Evolutionary conservation across 2,329 filamentous ascomycete genomes (phyloP), one percentile per base, ranked within the genome.

Genomic region (Microdochium nivale): DNA sequence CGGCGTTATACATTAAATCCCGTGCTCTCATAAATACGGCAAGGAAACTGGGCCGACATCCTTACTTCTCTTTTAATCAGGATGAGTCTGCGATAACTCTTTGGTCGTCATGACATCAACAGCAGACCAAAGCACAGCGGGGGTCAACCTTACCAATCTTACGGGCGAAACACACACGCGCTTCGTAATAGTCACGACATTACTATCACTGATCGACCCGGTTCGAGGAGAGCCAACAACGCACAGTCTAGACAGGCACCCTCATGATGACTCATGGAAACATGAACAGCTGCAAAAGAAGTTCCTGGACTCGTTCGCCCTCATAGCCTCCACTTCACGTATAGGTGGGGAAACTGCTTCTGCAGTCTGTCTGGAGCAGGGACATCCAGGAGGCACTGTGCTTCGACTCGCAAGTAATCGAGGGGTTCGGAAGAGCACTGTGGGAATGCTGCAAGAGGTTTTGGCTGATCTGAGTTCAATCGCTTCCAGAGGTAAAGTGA

Each of bases 261-360:
- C 55, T 9, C 53, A 61, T 47, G 57, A 61, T 11, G 47, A 54
- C n/a, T n/a, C 19, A 0, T 51, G 49, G 54, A 53, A 52, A 2
- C 27, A 50, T 10, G 47, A 56, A 33, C 50, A 59, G 11, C 54
- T 59, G 1, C 56, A 59, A 33, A 57, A 61, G 47, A 67, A 65
- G 32, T 67, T 67, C 27, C 60, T 65, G 1, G 65, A 67, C 52
- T 66, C 65, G 10, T 65, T 67, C 46, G 65, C 65, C 1, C 53
- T 67, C 24, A 52, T 67, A 5, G 27, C 27, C 5, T 65, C 58
- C 50, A 60, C 64, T 8, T 65, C 61, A 0, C 54, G 47, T 19
- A 35, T 49, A 33, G 54, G 59, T 33, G 35, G 55, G 2, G 50
- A 63, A 25, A 64, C 58, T 23, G 65, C 63, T 5, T 60, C 65